A percentile compares a stretch with the other conserved stretches of the same genome.
phyloP scores from a whole-genome alignment of 1,139 yeast genomes.

The Yamadazyma friedrichii region DNA sequence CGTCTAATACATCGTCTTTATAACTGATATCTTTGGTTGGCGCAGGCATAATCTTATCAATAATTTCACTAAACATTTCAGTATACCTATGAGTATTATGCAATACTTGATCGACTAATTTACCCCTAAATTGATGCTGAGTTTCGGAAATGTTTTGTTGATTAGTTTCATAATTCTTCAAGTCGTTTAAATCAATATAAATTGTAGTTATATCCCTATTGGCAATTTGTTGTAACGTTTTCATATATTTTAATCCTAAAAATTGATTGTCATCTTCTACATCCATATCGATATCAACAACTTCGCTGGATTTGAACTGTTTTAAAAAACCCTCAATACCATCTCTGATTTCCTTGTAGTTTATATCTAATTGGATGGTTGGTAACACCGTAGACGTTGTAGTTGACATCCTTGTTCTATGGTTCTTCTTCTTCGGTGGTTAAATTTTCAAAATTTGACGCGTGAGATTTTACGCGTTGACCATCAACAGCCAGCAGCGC shows the following conservation, averaged over 20 bases:
- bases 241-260: conserved; percentile 75
- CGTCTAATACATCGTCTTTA: conserved; percentile 90
- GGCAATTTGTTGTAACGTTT: conserved; percentile 73
- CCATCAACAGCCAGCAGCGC: too few species aligned
- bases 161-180: conserved; percentile 62
- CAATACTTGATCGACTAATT: conserved; percentile 57
- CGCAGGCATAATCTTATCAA: conserved; percentile 81
- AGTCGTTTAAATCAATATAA: conserved; percentile 79
- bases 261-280: conserved; percentile 5
- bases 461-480: conserved; percentile 3
- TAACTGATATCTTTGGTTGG: conserved; percentile 77
- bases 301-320: conserved; percentile 51
- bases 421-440: background rate
- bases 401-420: conserved; percentile 21
- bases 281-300: conserved; percentile 10
- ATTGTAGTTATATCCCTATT: conserved; percentile 75
- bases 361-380: conserved; percentile 58
- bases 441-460: conserved; percentile 5
- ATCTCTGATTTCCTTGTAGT: conserved; percentile 55
- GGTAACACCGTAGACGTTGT: conserved; percentile 47
- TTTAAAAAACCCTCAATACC: conserved; percentile 57
- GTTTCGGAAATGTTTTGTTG: conserved; percentile 19
- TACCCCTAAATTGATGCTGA: conserved; percentile 24
- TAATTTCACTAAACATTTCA: conserved; percentile 70
- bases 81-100: conserved; percentile 76